Percentiles rank a stretch among this genome's conserved stretches.
Conservation (phyloP, 371 early-diverging fungal genomes). For the Sporodiniella umbellata region DNA sequence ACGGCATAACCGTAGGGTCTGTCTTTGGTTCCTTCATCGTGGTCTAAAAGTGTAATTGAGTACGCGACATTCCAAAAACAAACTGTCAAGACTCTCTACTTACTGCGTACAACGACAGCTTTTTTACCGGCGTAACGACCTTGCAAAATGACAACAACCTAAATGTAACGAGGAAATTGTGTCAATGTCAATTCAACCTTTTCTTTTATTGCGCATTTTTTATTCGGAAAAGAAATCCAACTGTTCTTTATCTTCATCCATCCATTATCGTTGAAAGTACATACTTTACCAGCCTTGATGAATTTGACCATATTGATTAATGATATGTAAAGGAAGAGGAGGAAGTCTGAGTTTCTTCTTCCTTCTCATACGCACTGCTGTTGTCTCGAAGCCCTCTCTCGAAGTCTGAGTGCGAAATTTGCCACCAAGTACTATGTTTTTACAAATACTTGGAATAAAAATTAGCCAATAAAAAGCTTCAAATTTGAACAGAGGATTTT, state of each 20-base stretch:
- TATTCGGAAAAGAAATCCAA: background rate
- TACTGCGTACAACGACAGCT: slow-evolving; percentile 97
- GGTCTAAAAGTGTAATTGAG: slow-evolving; percentile 38
- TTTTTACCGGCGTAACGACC: slow-evolving; percentile 99
- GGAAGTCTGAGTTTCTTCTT: slow-evolving; percentile 10
- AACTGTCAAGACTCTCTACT: too few relatives aligned
- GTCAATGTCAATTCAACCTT: background rate
- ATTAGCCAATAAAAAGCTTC: too few relatives aligned
- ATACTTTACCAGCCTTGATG: slow-evolving; percentile 72
- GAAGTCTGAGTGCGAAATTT: too few relatives aligned
- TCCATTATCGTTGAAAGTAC: slow-evolving; percentile 29
- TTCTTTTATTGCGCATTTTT: background rate
- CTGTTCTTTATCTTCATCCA: slow-evolving; percentile 15
- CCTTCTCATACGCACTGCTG: background rate
- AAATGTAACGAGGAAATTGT: slow-evolving; percentile 1
- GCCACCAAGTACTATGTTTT: too few relatives aligned
- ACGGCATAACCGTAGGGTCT: slow-evolving; percentile 96
- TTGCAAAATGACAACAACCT: slow-evolving; percentile 96
- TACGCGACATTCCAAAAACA: background rate
- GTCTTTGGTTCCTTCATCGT: slow-evolving; percentile 88
- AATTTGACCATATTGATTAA: slow-evolving; percentile 68
- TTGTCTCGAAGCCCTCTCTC: background rate
- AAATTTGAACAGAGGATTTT: too few relatives aligned
- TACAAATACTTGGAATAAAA: too few relatives aligned
- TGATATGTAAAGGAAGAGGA: slow-evolving; percentile 31